Evolutionary conservation across 352 stramenopile species (phyloP).

Genomic region (Peronospora belbahrii): DNA sequence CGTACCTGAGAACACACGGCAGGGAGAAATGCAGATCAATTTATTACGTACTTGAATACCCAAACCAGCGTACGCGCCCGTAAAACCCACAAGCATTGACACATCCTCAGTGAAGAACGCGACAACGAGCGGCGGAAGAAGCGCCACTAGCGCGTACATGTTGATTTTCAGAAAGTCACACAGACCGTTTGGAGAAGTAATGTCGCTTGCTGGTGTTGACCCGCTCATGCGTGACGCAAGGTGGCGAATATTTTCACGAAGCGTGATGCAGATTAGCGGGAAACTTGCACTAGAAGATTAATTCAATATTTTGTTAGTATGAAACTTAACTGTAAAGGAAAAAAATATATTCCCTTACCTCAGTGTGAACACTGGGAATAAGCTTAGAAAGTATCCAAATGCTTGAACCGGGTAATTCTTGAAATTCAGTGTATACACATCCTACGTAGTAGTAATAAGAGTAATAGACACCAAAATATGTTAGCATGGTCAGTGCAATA

Average conservation of each 20-base stretch:
- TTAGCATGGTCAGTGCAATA: conserved; percentile 12
- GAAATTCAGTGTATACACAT: conserved; percentile 88
- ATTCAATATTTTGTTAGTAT: conserved; percentile 7
- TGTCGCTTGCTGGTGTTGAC: conserved; percentile 13
- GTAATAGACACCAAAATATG: conserved; percentile 3
- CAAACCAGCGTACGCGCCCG: conserved; percentile 74
- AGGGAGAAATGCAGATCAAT: conserved; percentile 9
- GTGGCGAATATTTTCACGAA: conserved; percentile 77
- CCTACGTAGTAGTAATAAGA: conserved; percentile 25
- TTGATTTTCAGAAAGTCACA: conserved; percentile 45
- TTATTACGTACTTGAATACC: conserved; percentile 62
- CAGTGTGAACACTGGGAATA: conserved; percentile 83
- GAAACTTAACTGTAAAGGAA: neutral
- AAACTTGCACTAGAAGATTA: conserved; percentile 76
- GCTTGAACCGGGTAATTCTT: conserved; percentile 68
- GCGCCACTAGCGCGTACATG: conserved; percentile 59
- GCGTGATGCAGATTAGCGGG: conserved; percentile 79
- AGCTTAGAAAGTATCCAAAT: conserved; percentile 80
- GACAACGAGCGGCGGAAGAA: conserved; percentile 72
- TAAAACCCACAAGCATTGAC: conserved; percentile 84
- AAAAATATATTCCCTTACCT: conserved; percentile 33
- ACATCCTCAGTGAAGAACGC: conserved; percentile 86
- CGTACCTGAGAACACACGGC: conserved; percentile 15
- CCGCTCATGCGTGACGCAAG: conserved; percentile 45
- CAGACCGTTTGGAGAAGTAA: conserved; percentile 15